A percentile compares a stretch with the other conserved stretches of the same genome.
Conservation (phyloP, 805 yeast genomes). For the Saturnispora quitensis region DNA sequence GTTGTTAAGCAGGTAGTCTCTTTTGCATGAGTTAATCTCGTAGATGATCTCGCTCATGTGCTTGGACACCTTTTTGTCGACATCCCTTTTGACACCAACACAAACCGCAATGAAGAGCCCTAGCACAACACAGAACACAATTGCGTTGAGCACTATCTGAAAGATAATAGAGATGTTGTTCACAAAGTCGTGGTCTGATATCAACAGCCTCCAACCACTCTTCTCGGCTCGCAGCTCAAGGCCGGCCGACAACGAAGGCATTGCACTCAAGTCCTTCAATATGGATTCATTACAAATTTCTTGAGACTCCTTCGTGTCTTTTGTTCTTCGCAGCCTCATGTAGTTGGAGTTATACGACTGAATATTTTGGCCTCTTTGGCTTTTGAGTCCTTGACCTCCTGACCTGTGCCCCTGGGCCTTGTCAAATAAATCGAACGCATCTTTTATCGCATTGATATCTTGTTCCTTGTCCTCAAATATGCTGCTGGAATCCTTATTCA, state of each 20-base stretch:
- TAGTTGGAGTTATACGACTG: slow-evolving; percentile 1
- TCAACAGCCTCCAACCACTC: slow-evolving; percentile 8
- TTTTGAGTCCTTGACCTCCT: not conserved
- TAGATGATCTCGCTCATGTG: slow-evolving; percentile 50
- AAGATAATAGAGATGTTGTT: slow-evolving; percentile 20
- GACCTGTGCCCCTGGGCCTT: not conserved
- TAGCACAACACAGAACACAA: slow-evolving; percentile 17
- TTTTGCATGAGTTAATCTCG: slow-evolving; percentile 59
- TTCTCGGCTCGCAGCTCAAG: not conserved
- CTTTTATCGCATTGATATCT: slow-evolving; percentile 19
- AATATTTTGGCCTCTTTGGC: not conserved
- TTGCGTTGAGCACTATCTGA: slow-evolving; percentile 21
- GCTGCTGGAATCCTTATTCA: slow-evolving; percentile 14
- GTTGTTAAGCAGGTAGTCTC: slow-evolving; percentile 61
- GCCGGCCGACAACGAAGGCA: not conserved
- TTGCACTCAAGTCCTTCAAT: not conserved
- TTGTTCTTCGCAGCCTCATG: slow-evolving; percentile 15
- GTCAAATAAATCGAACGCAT: slow-evolving; percentile 26
- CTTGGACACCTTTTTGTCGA: slow-evolving; percentile 57
- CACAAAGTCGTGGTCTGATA: slow-evolving; percentile 23
- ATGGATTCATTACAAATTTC: slow-evolving; percentile 2
- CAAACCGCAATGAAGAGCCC: slow-evolving; percentile 16
- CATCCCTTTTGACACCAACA: slow-evolving; percentile 39
- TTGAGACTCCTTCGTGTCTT: not conserved
- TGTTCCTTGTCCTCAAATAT: not conserved